These are phyloP conservation scores for Aphelidium insulamus DNA, from an alignment of 371 early-diverging fungal genomes.

Conservation along the genomic window DNA sequence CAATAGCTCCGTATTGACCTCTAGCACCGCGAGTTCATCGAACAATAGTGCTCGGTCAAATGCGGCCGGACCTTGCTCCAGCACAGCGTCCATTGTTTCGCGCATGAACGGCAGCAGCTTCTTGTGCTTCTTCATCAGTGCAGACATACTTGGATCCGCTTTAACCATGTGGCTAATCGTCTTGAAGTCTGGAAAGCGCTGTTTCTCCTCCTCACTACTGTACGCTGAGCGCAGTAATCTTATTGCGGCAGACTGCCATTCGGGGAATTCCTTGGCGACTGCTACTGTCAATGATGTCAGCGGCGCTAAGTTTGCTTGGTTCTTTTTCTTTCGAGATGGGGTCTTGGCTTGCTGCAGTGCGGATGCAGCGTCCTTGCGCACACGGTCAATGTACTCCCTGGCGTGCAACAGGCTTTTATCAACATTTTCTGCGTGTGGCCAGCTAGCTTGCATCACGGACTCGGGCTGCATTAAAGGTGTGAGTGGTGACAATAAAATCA, in stretches of 20 bases:
- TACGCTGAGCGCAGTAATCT: no score
- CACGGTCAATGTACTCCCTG: conserved; percentile 53
- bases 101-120: conserved; percentile 77
- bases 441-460: conserved; percentile 41
- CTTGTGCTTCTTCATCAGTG: conserved; percentile 83
- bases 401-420: conserved; percentile 47
- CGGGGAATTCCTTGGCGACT: conserved; percentile 66
- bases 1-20: no score
- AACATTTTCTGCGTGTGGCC: conserved; percentile 34
- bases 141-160: no score
- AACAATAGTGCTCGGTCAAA: conserved; percentile 61
- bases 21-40: conserved; percentile 45
- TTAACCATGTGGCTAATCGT: no score
- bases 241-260: conserved; percentile 76
- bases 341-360: no score
- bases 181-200: no score
- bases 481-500: no score
- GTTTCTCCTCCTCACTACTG: no score
- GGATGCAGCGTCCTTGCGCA: conserved; percentile 39
- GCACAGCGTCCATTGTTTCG: no score
- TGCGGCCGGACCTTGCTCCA: conserved; percentile 54
- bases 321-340: conserved; percentile 49
- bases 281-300: conserved; percentile 28
- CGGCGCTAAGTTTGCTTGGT: conserved; percentile 39
- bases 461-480: conserved; percentile 13